phyloP scores from a whole-genome alignment of 345 rosid genomes.

The Syzygium aromaticum region DNA sequence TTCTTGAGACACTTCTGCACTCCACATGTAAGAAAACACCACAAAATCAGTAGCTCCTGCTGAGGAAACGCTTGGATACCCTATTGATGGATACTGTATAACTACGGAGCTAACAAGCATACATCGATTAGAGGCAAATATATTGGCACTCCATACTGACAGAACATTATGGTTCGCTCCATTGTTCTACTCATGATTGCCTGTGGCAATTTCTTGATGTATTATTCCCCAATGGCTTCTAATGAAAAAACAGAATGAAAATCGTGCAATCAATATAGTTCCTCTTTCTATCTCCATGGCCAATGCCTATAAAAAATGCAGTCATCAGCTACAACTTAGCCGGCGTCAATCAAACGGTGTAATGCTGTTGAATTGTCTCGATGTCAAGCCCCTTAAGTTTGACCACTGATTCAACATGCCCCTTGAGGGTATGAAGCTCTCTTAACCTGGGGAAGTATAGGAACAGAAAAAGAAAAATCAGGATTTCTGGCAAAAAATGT shows the following conservation, averaged over 20 bases:
- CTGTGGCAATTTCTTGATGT: neutral
- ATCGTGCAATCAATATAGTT: neutral
- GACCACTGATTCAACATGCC: conserved; percentile 91
- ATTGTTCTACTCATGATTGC: neutral
- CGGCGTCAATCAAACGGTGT: conserved; percentile 50
- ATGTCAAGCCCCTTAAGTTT: conserved; percentile 91
- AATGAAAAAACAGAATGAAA: neutral
- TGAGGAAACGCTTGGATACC: neutral
- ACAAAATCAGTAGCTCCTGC: neutral
- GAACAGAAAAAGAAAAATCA: neutral
- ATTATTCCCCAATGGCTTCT: neutral
- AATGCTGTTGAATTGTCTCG: conserved; percentile 79
- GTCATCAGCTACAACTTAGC: neutral
- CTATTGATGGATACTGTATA: neutral
- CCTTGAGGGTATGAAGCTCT: conserved; percentile 86
- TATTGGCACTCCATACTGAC: neutral
- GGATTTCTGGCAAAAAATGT: neutral
- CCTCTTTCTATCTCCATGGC: neutral
- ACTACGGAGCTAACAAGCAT: neutral
- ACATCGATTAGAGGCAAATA: neutral
- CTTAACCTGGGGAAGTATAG: conserved; percentile 45
- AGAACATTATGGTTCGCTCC: neutral
- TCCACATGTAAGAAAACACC: neutral
- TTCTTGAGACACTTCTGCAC: neutral
- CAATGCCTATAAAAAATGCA: neutral